A percentile compares a stretch with the other conserved stretches of the same genome.
phyloP scores from a whole-genome alignment of 2,329 filamentous ascomycete genomes.

The Thielaviopsis ethacetica region DNA sequence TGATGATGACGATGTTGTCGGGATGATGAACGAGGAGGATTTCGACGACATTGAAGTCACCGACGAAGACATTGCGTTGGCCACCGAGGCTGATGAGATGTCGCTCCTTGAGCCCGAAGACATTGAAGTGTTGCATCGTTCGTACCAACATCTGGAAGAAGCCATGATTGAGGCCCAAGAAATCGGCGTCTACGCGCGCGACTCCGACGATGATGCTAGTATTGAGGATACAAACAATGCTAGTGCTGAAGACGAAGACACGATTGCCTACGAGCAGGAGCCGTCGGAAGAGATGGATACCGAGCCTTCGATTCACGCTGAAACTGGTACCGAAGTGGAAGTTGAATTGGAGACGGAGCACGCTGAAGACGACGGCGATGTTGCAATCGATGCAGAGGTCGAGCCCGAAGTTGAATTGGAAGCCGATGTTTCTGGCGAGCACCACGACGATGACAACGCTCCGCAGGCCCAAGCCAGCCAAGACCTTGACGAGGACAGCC shows the following conservation, averaged over 20 bases:
- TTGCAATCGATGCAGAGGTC: not conserved
- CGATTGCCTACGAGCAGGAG: not conserved
- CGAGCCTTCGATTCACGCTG: not conserved
- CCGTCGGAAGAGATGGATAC: not conserved
- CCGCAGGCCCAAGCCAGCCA: slow-evolving; percentile 45
- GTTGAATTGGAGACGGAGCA: not conserved
- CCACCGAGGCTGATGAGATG: slow-evolving; percentile 43
- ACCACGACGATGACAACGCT: slow-evolving; percentile 27
- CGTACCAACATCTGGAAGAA: slow-evolving; percentile 10
- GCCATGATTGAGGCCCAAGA: slow-evolving; percentile 6
- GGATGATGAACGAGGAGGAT: slow-evolving; percentile 18
- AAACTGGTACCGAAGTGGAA: not conserved
- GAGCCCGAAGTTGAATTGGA: not conserved
- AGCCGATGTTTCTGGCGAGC: not conserved
- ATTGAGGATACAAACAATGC: not conserved
- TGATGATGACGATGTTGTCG: slow-evolving; percentile 13
- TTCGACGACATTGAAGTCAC: slow-evolving; percentile 33
- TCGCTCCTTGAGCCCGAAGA: slow-evolving; percentile 33
- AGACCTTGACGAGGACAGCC: slow-evolving; percentile 49
- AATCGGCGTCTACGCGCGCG: not conserved
- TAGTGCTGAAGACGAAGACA: not conserved
- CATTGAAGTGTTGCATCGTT: slow-evolving; percentile 19
- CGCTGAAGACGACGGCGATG: not conserved
- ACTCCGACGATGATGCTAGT: not conserved
- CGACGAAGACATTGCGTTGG: slow-evolving; percentile 40